Evolutionary conservation across 768 basidiomycete species (phyloP).

Genomic region (Neoboletus subvelutipes): DNA sequence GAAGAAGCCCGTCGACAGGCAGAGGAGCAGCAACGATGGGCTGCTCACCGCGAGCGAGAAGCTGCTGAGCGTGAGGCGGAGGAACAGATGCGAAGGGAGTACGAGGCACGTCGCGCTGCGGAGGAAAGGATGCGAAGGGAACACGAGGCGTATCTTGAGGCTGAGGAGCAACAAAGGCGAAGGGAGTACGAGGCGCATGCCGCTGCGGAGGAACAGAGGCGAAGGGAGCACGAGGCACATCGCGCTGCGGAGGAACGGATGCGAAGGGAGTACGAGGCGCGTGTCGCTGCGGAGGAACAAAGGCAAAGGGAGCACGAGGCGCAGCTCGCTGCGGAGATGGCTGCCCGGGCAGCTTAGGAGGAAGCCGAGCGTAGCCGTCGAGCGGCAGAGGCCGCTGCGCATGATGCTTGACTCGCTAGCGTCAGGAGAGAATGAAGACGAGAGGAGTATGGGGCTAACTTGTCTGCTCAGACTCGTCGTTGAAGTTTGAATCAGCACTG

Average conservation of each 20-base stretch:
- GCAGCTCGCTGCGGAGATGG: constrained; percentile 20
- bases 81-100: too few relatives aligned
- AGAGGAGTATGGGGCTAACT: too few relatives aligned
- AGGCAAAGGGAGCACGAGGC: constrained; percentile 17
- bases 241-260: constrained; percentile 11
- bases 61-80: too few relatives aligned
- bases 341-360: constrained; percentile 21
- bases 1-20: too few relatives aligned
- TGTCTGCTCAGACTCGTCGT: too few relatives aligned
- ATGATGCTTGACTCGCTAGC: constrained; percentile 24
- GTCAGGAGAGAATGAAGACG: too few relatives aligned
- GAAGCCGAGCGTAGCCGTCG: constrained; percentile 25
- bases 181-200: constrained; percentile 17
- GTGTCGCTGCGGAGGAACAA: constrained; percentile 8
- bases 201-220: constrained; percentile 20
- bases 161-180: constrained; percentile 7
- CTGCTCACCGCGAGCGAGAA: too few relatives aligned
- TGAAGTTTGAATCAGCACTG: too few relatives aligned
- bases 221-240: constrained; percentile 14
- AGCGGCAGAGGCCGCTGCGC: constrained; percentile 19
- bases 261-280: too few relatives aligned
- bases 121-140: constrained; percentile 14
- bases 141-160: constrained; percentile 13
- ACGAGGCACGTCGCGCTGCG: too few relatives aligned
- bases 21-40: too few relatives aligned